Evolutionary conservation across 768 basidiomycete species (phyloP).

Genomic region (Russula vinacea): DNA sequence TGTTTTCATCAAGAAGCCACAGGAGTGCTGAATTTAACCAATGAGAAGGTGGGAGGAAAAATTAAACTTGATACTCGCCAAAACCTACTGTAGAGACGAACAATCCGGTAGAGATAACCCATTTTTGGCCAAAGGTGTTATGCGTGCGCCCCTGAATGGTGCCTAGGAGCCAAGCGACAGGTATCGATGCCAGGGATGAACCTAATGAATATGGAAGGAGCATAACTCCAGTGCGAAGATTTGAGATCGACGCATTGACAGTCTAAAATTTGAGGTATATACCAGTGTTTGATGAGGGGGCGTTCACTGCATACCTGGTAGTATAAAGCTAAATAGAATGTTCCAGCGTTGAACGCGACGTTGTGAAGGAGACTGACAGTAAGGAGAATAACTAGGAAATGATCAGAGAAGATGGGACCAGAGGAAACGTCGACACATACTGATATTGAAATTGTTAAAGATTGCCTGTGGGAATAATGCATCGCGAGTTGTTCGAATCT

Average conservation of each 20-base stretch:
- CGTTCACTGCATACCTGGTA: constrained; percentile 56
- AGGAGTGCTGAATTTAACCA: constrained; percentile 54
- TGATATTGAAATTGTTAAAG: constrained; percentile 57
- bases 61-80: constrained; percentile 44
- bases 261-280: constrained; percentile 44
- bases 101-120: constrained; percentile 61
- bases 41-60: background rate
- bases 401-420: constrained; percentile 20
- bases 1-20: constrained; percentile 54
- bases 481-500: constrained; percentile 62
- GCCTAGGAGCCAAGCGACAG: constrained; percentile 79
- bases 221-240: constrained; percentile 66
- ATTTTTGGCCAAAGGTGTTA: constrained; percentile 63
- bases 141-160: constrained; percentile 56
- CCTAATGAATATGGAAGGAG: constrained; percentile 84
- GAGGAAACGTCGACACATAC: constrained; percentile 40
- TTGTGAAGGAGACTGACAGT: constrained; percentile 76
- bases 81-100: constrained; percentile 67
- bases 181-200: constrained; percentile 80
- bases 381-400: constrained; percentile 55
- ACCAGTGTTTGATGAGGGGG: constrained; percentile 1
- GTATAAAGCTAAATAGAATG: constrained; percentile 81
- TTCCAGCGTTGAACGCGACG: constrained; percentile 78
- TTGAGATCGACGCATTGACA: constrained; percentile 60
- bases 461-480: constrained; percentile 65